A percentile compares a stretch with the other conserved stretches of the same genome.
Conservation (phyloP, 345 rosid species). For the Syzygium aqueum region DNA sequence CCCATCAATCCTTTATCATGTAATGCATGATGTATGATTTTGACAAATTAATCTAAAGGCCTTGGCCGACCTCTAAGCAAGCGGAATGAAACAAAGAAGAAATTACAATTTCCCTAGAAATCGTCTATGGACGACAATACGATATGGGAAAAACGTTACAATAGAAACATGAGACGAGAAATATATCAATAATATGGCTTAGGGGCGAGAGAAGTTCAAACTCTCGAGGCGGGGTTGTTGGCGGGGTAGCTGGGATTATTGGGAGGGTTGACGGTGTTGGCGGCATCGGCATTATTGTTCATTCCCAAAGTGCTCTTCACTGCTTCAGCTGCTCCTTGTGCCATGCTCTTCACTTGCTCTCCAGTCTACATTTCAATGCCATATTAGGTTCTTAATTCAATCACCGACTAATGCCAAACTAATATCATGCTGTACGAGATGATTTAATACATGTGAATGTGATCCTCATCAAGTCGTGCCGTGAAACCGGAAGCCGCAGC, state of each 20-base stretch:
- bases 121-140: background rate
- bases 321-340: background rate
- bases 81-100: background rate
- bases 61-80: background rate
- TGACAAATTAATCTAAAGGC: background rate
- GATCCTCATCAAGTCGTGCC: background rate
- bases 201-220: background rate
- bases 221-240: constrained; percentile 1
- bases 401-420: background rate
- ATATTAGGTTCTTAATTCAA: background rate
- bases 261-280: background rate
- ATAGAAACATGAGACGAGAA: background rate
- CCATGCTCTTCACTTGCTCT: constrained; percentile 14
- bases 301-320: constrained; percentile 26
- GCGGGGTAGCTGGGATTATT: background rate
- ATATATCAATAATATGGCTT: background rate
- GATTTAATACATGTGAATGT: background rate
- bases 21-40: background rate
- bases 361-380: constrained; percentile 17
- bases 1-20: background rate
- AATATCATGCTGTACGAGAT: background rate
- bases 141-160: background rate
- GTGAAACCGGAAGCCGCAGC: background rate
- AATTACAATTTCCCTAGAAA: background rate
- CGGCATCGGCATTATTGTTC: constrained; percentile 1